These are phyloP conservation scores for Gaeumannomyces tritici DNA, from an alignment of 2,329 filamentous ascomycete species.

Conservation along the genomic window DNA sequence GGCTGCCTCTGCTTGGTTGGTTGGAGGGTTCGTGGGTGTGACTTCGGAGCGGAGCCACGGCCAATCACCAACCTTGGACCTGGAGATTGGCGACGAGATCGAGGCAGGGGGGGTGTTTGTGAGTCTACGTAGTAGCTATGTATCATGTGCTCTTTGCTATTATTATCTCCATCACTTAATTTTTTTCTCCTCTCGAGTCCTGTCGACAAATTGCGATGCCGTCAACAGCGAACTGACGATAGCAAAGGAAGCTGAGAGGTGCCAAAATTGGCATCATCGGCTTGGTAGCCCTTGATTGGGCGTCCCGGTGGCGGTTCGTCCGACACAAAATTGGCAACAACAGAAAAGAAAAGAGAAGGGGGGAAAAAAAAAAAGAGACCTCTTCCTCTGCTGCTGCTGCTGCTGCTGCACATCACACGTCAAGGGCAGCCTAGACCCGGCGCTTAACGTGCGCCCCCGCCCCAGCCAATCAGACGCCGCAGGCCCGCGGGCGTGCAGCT, in stretches of 20 bases:
- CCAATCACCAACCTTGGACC: background rate
- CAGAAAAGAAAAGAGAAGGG: too few relatives aligned
- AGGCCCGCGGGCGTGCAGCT: background rate
- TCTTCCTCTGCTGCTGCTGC: too few relatives aligned
- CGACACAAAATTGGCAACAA: too few relatives aligned
- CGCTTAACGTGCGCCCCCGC: background rate
- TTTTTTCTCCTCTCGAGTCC: too few relatives aligned
- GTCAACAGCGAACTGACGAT: too few relatives aligned
- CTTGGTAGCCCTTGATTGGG: background rate
- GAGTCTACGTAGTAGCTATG: too few relatives aligned
- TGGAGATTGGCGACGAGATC: background rate
- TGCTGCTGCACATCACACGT: background rate
- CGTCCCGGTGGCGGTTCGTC: too few relatives aligned
- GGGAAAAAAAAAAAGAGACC: too few relatives aligned
- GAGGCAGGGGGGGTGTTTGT: background rate
- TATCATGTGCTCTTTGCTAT: too few relatives aligned
- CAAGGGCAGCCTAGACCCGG: background rate
- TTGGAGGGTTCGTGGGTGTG: background rate
- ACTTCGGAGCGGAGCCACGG: background rate
- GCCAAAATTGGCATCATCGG: background rate
- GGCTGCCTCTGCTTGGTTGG: background rate
- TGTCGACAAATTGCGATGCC: too few relatives aligned
- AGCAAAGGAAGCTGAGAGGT: background rate
- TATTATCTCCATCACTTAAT: too few relatives aligned
- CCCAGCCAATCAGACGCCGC: background rate